These are phyloP conservation scores for Trebouxia gelatinosa DNA, from an alignment of 163 green algal genomes.

Conservation along the genomic window DNA sequence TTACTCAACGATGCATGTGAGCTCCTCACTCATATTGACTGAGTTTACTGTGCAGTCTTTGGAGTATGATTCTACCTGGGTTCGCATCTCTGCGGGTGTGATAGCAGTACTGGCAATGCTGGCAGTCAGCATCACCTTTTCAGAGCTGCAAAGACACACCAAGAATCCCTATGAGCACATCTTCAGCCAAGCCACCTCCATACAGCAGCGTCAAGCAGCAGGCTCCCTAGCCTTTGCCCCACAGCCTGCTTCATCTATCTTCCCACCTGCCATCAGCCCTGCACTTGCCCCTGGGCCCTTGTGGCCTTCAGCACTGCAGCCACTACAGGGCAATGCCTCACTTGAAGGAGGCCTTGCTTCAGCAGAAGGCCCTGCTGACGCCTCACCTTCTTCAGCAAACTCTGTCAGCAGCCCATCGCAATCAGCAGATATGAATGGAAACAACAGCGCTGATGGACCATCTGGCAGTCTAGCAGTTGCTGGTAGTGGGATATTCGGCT, in stretches of 20 bases:
- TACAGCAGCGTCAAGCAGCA: neutral
- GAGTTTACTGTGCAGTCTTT: neutral
- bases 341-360: too few species aligned
- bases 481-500: too few species aligned
- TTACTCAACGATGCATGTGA: conserved; percentile 87
- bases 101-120: conserved; percentile 14
- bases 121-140: neutral
- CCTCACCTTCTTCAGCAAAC: too few species aligned
- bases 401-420: too few species aligned
- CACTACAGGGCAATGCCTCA: neutral
- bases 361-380: too few species aligned
- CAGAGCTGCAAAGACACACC: conserved; percentile 1
- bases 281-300: neutral
- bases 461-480: too few species aligned
- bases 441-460: too few species aligned
- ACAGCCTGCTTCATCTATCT: too few species aligned
- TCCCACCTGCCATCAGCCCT: neutral
- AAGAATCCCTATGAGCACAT: conserved; percentile 11
- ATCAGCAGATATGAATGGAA: too few species aligned
- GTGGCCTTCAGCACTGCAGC: neutral
- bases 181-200: neutral
- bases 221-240: too few species aligned
- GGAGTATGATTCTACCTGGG: neutral
- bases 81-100: neutral
- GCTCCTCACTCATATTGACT: conserved; percentile 19